Evolutionary conservation across 352 stramenopile genomes (phyloP), one percentile per base, ranked within the genome.

Genomic region (Globisporangium acanthophoron): DNA sequence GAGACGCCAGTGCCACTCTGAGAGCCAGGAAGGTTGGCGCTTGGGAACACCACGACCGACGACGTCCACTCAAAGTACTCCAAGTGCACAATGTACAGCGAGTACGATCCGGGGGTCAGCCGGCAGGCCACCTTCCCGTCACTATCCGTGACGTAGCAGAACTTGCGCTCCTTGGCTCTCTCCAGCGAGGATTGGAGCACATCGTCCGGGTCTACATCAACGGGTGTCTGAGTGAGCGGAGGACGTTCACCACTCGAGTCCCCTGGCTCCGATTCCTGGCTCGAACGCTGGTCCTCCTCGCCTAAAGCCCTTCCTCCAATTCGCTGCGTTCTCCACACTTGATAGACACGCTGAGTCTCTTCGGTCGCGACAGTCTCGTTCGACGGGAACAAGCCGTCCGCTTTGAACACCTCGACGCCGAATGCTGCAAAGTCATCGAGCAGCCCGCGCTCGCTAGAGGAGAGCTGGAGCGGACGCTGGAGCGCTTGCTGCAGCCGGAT

Each of bases 41-140:
- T 77, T 6, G 80, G 76, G 37, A 83, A 90, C 5, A 90, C 57
- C 3, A 85, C 70, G 3, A 69, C 60, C 15, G 83, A 58, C 8
- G 77, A 90, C 1, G 71, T 90, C 77, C 80, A 88, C 64, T 90
- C 80, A 47, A 88, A 87, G 55, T 73, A 86, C 31, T 88, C 78
- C n/a, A 73, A 54, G 56, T 90, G 78, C 58, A 86, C 88, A 0
- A 90, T 70, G 41, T 90, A 87, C 5, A 90, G 6, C 2, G 76
- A 85, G 67, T 90, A 90, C 13, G 77, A 86, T 0, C 80, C 80
- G 2, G 80, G 74, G 8, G 70, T 58, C 2, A 90, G 58, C 5
- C 61, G 66, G 29, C 78, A 87, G 1, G 57, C 73, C 4, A 65
- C 56, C 24, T 59, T 46, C 12, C 80, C 80, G 24, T 76, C 56